Evolutionary conservation across 1,139 yeast species (phyloP), one percentile per base, ranked within the genome.

Genomic region (Pichia sp.): DNA sequence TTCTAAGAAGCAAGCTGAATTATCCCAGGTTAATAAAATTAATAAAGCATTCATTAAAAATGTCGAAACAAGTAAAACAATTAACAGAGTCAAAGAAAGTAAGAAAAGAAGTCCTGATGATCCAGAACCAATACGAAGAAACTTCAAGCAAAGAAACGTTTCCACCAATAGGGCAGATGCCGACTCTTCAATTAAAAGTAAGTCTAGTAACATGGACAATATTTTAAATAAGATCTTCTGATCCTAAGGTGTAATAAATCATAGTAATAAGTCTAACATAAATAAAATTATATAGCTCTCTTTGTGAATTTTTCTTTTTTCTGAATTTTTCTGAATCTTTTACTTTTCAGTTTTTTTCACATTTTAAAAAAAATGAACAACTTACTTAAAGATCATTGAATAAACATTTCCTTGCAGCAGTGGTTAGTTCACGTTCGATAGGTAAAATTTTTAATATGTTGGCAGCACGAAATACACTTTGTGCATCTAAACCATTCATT

Each of bases 21-120:
- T 92, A 41, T 79, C 95, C 1, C 96, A 87, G 65, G 96, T 95
- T 46, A 85, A 82, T 53, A 84, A 86, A 59, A 76, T 90, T 66
- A 90, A 89, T 68, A 87, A 88, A 68, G 77, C 83, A 25, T 94
- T 84, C 63, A 76, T 90, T 50, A 77, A 77, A 56, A 90, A 89
- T 59, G 92, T 92, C 35, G 97, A 90, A 63, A 80, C 79, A 58
- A 82, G 95, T 52, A 88, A 87, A 73, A 83, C 83, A 83, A 74
- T 88, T 51, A 73, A 76, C 36, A 80, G 80, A 49, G 86, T 89
- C 24, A 68, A 78, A 58, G 54, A 57, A 69, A 68, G 77, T 58
- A 53, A 55, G 20, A 56, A 56, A 12, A 55, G 53, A 11, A 51
- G 45, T 16, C 59, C 57, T 6, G 57, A 56, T 24, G 41, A 41